Evolutionary conservation across 23 red algal genomes (phyloP).

Genomic region (Pyropia haitanensis): DNA sequence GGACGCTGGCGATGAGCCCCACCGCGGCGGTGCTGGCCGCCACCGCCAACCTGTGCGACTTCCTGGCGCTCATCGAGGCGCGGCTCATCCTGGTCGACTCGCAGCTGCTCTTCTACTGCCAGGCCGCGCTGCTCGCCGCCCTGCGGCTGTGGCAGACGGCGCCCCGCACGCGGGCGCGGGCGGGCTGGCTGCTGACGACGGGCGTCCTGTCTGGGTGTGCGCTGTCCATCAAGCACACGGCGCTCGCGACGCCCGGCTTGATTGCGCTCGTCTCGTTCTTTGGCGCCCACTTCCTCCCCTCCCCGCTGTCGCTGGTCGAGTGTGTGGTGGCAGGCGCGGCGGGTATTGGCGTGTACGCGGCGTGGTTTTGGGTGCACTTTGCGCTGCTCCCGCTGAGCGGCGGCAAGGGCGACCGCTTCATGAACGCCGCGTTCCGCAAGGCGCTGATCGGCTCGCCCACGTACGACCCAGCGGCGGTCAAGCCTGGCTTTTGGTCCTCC

Average conservation of each 20-base stretch:
- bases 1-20: conserved; percentile 41
- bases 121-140: conserved; percentile 57
- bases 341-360: conserved; percentile 44
- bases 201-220: conserved; percentile 63
- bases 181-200: conserved; percentile 49
- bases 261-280: conserved; percentile 83
- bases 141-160: conserved; percentile 61
- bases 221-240: conserved; percentile 88
- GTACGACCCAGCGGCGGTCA: conserved; percentile 59
- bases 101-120: conserved; percentile 83
- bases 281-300: conserved; percentile 44
- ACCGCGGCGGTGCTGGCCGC: conserved; percentile 46
- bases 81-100: conserved; percentile 86
- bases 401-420: conserved; percentile 81
- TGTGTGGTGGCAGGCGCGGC: conserved; percentile 53
- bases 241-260: conserved; percentile 74
- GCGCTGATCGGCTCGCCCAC: conserved; percentile 49
- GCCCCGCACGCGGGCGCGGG: conserved; percentile 36
- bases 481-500: conserved; percentile 40
- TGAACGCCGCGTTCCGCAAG: conserved; percentile 44
- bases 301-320: conserved; percentile 45
- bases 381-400: conserved; percentile 37
- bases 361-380: conserved; percentile 80
- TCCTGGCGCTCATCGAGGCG: conserved; percentile 74
- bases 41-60: conserved; percentile 40